Evolutionary conservation across 2,329 filamentous ascomycete species (phyloP), one percentile per base, ranked within the genome.

Genomic region (Pseudogymnoascus sp.): DNA sequence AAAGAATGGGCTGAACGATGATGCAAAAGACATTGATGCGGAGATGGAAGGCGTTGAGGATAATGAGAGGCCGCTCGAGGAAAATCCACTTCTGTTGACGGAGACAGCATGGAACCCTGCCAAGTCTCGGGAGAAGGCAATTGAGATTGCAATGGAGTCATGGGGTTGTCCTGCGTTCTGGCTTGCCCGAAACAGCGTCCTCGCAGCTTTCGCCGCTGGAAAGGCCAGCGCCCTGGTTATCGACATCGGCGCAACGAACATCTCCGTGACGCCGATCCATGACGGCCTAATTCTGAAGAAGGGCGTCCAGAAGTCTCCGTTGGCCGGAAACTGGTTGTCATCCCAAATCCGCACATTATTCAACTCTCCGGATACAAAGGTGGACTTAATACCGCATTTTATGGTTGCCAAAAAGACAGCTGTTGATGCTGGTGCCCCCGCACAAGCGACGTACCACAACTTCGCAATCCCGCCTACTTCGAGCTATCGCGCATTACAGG

Each of bases 111-210:
- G 93, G 93, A 98, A 96, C 77, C 83, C 87, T 26, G 77, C 84
- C 46, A 97, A 97, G 79, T 86, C 89, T 65, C 84, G 96, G 65
- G 95, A 99, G 78, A 96, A 95, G 83, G 88, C 89, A 41, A 93
- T 97, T 71, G 95, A 99, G 78, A 87, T 98, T 66, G 92, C 91
- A 65, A 97, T 99, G 88, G 95, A 99, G 81, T 90, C 87, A 72
- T 99, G 95, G 92, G 93, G 91, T 28, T 89, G 89, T 63, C 95
- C 95, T 16, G 95, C 95, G 4, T 98, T 97, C 76, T 99, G 93
- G 83, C 81, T 98, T 65, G 91, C 91, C 66, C 87, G 91, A 72
- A 96, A 88, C 61, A 92, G 93, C 26, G 93, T 97, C 46, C 84
- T 97, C 73, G 88, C 93, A 62, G 90, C 93, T 19, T 98, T 97